Base-by-base conservation (phyloP, 140 eudicot species). In the Erigeron philadelphicus region DNA sequence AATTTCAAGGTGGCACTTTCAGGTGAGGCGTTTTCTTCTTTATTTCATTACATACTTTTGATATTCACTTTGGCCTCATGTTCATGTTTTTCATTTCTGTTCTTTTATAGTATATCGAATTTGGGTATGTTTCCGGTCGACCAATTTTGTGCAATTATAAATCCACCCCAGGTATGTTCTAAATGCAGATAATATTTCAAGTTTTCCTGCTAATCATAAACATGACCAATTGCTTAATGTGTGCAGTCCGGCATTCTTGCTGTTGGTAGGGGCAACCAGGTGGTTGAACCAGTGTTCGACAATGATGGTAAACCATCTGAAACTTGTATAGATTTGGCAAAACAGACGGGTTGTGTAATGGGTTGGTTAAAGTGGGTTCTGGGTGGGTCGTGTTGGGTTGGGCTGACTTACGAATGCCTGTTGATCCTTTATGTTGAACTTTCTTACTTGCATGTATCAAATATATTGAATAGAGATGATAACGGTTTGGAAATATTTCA, bases 101-200 rank as follows among this genome's bases (percentile, higher is more conserved):
- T 52, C 35, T 40, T 45, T 6, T 76, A 85, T 89, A 94, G 99
- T 81, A 94, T 94, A 73, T 94, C 99, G 31, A 94, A 94, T 82
- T 83, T 94, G 85, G 99, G 99, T 63, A 89, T 94, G 99, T 94
- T 84, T 76, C 99, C 99, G 8, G 95, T 94, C 71, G 99, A 94
- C 79, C 81, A 80, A 18, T 94, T 94, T 80, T 94, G 91, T 75
- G 99, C 99, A 68, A 94, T 94, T 55, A 89, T 89, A 67, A 94
- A 89, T 78, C 99, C 99, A 21, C 99, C 99, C 15, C 99, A 89
- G 98, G 98, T 92, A 68, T 53, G 41, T 67, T 76, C 80, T 43
- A 55, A 4, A 60, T 56, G 6, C 64, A 52, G 3, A 64, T 21
- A 67, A 4, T 25, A 3, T 54, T 31, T 8, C 25, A 17, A 66